Evolutionary conservation across 106 monocot genomes (phyloP).

Genomic region (Chionographis japonica): DNA sequence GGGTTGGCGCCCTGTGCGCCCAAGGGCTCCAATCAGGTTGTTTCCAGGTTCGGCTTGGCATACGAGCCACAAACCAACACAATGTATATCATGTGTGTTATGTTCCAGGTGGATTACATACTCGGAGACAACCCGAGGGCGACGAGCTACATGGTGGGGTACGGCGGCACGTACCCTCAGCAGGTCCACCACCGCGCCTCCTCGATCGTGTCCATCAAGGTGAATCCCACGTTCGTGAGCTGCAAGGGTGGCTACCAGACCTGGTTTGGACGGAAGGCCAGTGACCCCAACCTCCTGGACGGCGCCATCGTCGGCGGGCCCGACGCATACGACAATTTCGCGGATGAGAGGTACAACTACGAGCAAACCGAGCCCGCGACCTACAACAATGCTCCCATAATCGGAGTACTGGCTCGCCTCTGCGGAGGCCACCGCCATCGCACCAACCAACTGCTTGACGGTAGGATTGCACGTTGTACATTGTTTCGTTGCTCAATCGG

Average conservation of each 20-base stretch:
- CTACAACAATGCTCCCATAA: slow-evolving; percentile 86
- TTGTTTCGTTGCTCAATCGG: too few relatives aligned
- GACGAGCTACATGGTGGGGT: slow-evolving; percentile 55
- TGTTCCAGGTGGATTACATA: slow-evolving; percentile 39
- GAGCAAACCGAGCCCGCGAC: slow-evolving; percentile 90
- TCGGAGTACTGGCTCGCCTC: slow-evolving; percentile 78
- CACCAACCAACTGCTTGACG: slow-evolving; percentile 48
- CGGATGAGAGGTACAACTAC: slow-evolving; percentile 75
- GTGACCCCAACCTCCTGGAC: slow-evolving; percentile 76
- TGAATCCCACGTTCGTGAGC: slow-evolving; percentile 28
- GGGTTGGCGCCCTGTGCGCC: too few relatives aligned
- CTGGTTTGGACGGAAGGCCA: slow-evolving; percentile 57
- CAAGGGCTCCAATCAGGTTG: too few relatives aligned
- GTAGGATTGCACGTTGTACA: not conserved
- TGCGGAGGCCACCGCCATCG: slow-evolving; percentile 31
- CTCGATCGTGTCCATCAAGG: slow-evolving; percentile 42
- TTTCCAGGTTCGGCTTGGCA: too few relatives aligned
- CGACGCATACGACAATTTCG: slow-evolving; percentile 76
- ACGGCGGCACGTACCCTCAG: slow-evolving; percentile 30
- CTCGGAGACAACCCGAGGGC: slow-evolving; percentile 44
- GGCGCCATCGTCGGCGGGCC: slow-evolving; percentile 94
- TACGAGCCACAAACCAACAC: too few relatives aligned
- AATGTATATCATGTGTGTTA: too few relatives aligned
- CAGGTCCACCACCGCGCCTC: slow-evolving; percentile 47
- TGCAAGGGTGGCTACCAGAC: slow-evolving; percentile 67